Evolutionary conservation across 306 rosid species (phyloP).

Genomic region (Prunus dulcis): DNA sequence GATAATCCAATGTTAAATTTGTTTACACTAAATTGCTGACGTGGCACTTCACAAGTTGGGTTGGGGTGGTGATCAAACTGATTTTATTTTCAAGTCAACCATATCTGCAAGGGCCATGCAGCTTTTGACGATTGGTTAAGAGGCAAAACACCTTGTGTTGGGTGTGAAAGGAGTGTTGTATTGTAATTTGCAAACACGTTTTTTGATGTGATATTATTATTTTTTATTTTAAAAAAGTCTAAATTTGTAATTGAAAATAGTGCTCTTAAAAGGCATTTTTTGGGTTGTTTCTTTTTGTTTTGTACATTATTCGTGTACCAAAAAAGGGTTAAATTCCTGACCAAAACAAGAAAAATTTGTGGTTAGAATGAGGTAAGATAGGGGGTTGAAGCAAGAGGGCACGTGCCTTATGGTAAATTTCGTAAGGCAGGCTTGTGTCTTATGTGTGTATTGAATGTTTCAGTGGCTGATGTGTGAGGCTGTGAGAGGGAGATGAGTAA

Average conservation of each 20-base stretch:
- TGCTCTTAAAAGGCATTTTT: too few relatives aligned
- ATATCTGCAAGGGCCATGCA: slow-evolving; percentile 30
- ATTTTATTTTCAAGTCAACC: not conserved
- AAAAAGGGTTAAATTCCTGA: too few relatives aligned
- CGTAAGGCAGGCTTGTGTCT: slow-evolving; percentile 1
- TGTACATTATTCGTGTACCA: too few relatives aligned
- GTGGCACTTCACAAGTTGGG: slow-evolving; percentile 4
- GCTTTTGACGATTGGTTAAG: not conserved
- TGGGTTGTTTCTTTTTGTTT: too few relatives aligned
- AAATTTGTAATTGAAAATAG: too few relatives aligned
- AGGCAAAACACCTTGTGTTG: too few relatives aligned
- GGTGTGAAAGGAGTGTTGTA: too few relatives aligned
- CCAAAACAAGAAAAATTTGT: too few relatives aligned
- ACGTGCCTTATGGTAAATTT: slow-evolving; percentile 1
- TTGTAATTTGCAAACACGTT: too few relatives aligned
- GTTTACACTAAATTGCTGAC: not conserved
- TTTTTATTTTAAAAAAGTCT: too few relatives aligned
- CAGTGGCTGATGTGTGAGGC: not conserved
- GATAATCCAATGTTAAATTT: not conserved
- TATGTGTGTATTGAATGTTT: slow-evolving; percentile 9
- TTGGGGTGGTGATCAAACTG: slow-evolving; percentile 6
- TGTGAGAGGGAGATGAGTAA: too few relatives aligned
- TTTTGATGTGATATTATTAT: too few relatives aligned
- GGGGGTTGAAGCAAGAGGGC: not conserved
- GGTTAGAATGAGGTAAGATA: not conserved